Percentiles rank a stretch among this genome's conserved stretches.
phyloP scores from a whole-genome alignment of 2,329 filamentous ascomycete genomes.

The Arthroderma sp. region DNA sequence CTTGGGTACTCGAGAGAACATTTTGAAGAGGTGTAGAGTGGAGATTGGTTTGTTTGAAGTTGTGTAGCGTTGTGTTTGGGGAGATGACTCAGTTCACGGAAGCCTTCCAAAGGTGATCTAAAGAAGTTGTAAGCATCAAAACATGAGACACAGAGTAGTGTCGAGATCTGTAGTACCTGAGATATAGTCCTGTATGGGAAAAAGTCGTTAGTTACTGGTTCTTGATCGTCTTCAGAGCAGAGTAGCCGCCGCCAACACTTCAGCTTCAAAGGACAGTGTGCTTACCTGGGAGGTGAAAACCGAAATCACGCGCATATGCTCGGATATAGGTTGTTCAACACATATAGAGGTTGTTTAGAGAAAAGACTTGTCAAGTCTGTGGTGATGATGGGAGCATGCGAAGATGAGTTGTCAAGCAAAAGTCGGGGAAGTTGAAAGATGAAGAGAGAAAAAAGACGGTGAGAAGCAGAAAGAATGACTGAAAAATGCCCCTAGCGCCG shows the following conservation, averaged over 20 bases:
- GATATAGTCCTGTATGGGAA: conserved; percentile 46
- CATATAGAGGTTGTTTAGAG: conserved; percentile 12
- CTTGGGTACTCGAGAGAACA: conserved; percentile 44
- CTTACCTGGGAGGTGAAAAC: conserved; percentile 77
- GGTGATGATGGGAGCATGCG: not conserved
- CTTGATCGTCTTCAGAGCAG: conserved; percentile 4
- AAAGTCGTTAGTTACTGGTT: conserved; percentile 9
- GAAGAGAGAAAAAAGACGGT: conserved; percentile 3
- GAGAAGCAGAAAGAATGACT: not conserved
- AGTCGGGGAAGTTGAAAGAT: not conserved
- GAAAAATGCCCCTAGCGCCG: conserved; percentile 3
- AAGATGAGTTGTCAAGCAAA: not conserved
- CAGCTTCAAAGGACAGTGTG: conserved; percentile 8
- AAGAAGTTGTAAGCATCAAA: conserved; percentile 12
- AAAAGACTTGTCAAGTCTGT: conserved; percentile 6
- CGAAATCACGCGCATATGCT: conserved; percentile 78
- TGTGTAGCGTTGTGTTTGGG: conserved; percentile 11
- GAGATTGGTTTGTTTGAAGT: conserved; percentile 13
- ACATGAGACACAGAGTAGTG: not conserved
- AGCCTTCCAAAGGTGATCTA: conserved; percentile 57
- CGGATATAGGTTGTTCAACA: conserved; percentile 35
- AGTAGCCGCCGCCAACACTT: not conserved
- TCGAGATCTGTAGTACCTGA: conserved; percentile 35
- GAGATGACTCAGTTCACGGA: conserved; percentile 43
- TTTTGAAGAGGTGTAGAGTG: conserved; percentile 21